These are phyloP conservation scores for Rhinocladiella similis DNA, from an alignment of 2,329 filamentous ascomycete genomes.

Conservation along the genomic window DNA sequence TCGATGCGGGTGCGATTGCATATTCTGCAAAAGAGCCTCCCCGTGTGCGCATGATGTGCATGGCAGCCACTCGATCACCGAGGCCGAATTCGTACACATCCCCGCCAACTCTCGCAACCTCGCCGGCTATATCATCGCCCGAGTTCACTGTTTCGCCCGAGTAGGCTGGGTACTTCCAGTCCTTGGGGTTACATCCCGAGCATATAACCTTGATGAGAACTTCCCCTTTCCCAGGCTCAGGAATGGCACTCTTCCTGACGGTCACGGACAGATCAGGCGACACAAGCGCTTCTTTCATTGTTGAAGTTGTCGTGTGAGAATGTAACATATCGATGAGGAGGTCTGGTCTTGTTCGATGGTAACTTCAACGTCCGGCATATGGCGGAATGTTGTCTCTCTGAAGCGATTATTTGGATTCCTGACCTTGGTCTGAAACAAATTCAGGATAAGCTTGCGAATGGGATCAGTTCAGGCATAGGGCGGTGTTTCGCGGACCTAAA, in stretches of 20 bases:
- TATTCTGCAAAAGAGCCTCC: constrained; percentile 59
- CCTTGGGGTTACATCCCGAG: constrained; percentile 48
- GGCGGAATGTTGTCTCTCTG: too few relatives aligned
- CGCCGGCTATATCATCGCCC: constrained; percentile 33
- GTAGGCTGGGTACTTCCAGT: constrained; percentile 41
- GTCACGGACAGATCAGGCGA: constrained; percentile 4
- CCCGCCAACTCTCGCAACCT: constrained; percentile 27
- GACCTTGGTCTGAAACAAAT: too few relatives aligned
- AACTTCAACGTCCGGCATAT: too few relatives aligned
- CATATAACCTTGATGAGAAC: constrained; percentile 44
- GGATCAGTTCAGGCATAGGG: too few relatives aligned
- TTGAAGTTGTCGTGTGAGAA: background rate
- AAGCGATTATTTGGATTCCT: too few relatives aligned
- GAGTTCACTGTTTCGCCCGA: background rate
- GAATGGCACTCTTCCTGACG: constrained; percentile 43
- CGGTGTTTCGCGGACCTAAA: too few relatives aligned
- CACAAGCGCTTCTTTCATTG: constrained; percentile 7
- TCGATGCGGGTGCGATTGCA: constrained; percentile 53
- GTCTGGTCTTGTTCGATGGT: too few relatives aligned
- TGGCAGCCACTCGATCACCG: constrained; percentile 38
- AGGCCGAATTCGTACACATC: constrained; percentile 19
- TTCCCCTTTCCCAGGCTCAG: constrained; percentile 39
- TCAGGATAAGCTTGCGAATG: too few relatives aligned
- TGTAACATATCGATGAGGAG: background rate
- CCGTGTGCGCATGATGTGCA: constrained; percentile 46